Evolutionary conservation across 495 filamentous ascomycete genomes (phyloP).

Genomic region (Cercophora samala): DNA sequence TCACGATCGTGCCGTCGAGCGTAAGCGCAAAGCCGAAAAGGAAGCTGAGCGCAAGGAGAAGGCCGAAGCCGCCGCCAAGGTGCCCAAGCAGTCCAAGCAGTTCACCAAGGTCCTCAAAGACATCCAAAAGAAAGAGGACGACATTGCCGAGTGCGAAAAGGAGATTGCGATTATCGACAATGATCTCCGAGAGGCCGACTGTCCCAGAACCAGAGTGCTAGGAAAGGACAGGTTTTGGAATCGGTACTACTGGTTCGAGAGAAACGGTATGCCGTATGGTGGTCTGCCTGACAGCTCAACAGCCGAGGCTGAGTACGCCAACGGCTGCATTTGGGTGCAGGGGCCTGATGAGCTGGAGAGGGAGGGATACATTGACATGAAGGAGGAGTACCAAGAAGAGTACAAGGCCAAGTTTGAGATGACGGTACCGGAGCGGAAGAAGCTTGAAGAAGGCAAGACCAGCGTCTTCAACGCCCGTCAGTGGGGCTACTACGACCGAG

Average conservation of each 20-base stretch:
- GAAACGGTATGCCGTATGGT: slow-evolving; percentile 94
- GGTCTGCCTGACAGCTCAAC: slow-evolving; percentile 88
- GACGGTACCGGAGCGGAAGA: slow-evolving; percentile 81
- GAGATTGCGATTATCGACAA: slow-evolving; percentile 82
- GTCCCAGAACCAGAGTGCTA: slow-evolving; percentile 80
- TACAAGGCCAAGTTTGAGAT: slow-evolving; percentile 67
- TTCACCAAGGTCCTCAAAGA: slow-evolving; percentile 83
- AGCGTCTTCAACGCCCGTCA: slow-evolving; percentile 72
- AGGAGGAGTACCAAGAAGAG: slow-evolving; percentile 58
- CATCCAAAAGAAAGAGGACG: slow-evolving; percentile 78
- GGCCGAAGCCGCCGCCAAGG: slow-evolving; percentile 75
- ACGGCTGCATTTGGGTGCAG: slow-evolving; percentile 93
- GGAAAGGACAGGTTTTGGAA: slow-evolving; percentile 97
- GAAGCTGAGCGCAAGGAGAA: slow-evolving; percentile 77
- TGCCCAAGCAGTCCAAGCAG: slow-evolving; percentile 76
- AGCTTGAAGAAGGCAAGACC: slow-evolving; percentile 78
- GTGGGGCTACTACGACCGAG: slow-evolving; percentile 88
- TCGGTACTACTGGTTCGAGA: slow-evolving; percentile 98
- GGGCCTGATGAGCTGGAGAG: slow-evolving; percentile 88
- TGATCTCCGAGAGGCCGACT: slow-evolving; percentile 88
- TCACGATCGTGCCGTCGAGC: slow-evolving; percentile 70
- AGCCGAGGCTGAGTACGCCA: slow-evolving; percentile 80
- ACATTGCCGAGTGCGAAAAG: slow-evolving; percentile 74
- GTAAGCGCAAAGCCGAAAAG: slow-evolving; percentile 79
- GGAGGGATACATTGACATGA: slow-evolving; percentile 72